Conservation (phyloP, 176 grass and related monocot genomes). For the Miscanthus lutarioriparius region DNA sequence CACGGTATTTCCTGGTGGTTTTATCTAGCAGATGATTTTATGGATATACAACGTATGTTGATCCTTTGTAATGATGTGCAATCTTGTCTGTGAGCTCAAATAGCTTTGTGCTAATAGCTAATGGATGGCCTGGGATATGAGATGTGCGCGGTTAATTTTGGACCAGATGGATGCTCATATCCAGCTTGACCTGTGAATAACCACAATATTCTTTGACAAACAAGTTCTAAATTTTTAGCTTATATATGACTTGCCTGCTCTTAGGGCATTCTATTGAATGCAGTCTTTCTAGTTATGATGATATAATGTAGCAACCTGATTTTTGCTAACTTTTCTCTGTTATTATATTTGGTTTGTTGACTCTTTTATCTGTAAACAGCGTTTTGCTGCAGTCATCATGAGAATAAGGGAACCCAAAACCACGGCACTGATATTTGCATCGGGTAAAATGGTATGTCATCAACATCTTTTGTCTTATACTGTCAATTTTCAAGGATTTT, state of each 20-base stretch:
- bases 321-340: not conserved
- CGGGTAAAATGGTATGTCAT: constrained; percentile 90
- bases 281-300: not conserved
- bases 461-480: not conserved
- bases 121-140: not conserved
- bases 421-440: constrained; percentile 96
- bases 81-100: not conserved
- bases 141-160: not conserved
- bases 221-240: not conserved
- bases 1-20: not conserved
- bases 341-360: constrained; percentile 26
- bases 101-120: not conserved
- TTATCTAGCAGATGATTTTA: not conserved
- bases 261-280: not conserved
- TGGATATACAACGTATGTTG: not conserved
- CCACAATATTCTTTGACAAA: not conserved
- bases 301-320: not conserved
- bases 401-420: constrained; percentile 99
- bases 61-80: not conserved
- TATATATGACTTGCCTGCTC: not conserved
- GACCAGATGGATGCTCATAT: not conserved
- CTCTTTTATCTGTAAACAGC: constrained; percentile 51
- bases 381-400: constrained; percentile 99
- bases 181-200: not conserved
- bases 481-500: not conserved